Percentiles rank a stretch among this genome's conserved stretches.
phyloP scores from a whole-genome alignment of 108 stramenopile species.

The Pseudonitzschia pungens region DNA sequence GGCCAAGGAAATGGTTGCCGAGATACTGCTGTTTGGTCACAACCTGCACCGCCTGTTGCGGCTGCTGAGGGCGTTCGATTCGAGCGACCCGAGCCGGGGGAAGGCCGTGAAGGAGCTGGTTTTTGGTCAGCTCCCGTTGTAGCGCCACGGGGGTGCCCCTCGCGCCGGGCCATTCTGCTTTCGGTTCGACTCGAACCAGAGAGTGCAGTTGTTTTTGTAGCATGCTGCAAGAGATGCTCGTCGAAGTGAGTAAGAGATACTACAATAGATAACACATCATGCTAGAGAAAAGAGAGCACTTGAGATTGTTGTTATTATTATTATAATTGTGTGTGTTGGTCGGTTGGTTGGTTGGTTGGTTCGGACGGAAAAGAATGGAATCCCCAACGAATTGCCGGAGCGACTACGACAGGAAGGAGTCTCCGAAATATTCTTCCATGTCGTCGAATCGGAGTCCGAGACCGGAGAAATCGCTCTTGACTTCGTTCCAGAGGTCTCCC shows the following conservation, averaged over 20 bases:
- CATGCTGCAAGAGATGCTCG: too few relatives aligned
- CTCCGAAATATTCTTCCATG: constrained; percentile 83
- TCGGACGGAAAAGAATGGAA: background rate
- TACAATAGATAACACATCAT: too few relatives aligned
- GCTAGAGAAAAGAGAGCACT: too few relatives aligned
- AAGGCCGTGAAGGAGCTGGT: constrained; percentile 11
- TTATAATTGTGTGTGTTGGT: too few relatives aligned
- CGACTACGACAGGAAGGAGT: constrained; percentile 39
- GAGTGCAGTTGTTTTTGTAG: too few relatives aligned
- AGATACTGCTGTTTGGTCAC: constrained; percentile 77
- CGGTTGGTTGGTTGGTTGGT: background rate
- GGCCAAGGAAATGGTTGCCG: constrained; percentile 82
- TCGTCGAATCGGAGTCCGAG: constrained; percentile 85
- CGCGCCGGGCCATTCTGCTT: too few relatives aligned
- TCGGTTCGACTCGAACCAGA: too few relatives aligned
- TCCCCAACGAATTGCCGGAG: background rate
- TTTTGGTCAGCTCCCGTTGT: constrained; percentile 1
- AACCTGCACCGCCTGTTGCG: constrained; percentile 76
- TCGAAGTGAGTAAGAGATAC: background rate
- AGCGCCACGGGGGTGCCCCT: too few relatives aligned
- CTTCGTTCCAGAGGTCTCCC: constrained; percentile 87
- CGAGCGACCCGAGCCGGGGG: background rate
- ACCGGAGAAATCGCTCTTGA: constrained; percentile 89
- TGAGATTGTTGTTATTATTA: too few relatives aligned
- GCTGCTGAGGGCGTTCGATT: constrained; percentile 20